Conservation (phyloP, 2,329 filamentous ascomycete species). For the Penicillium concentricum region DNA sequence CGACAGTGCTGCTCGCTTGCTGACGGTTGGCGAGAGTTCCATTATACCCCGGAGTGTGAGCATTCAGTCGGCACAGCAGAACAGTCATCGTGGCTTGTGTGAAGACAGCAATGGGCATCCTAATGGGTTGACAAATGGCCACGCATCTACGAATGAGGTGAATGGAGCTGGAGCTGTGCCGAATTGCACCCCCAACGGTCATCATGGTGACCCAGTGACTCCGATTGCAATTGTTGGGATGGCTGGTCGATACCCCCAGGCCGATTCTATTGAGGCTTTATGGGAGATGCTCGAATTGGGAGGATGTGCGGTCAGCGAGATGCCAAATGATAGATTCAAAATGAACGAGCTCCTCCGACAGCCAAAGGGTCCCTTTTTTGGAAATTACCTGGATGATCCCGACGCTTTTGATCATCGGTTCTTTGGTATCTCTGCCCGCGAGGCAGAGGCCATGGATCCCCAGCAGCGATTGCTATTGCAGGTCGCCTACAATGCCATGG, state of each 20-base stretch:
- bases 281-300: conserved; percentile 1
- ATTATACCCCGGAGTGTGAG: too few species aligned
- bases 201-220: not conserved
- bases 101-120: too few species aligned
- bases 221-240: not conserved
- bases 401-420: conserved; percentile 29
- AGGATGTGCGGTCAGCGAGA: not conserved
- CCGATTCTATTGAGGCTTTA: not conserved
- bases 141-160: too few species aligned
- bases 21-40: too few species aligned
- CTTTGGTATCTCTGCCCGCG: conserved; percentile 23
- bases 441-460: conserved; percentile 12
- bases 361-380: not conserved
- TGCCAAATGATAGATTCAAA: conserved; percentile 1
- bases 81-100: too few species aligned
- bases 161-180: too few species aligned
- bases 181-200: too few species aligned
- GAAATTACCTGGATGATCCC: not conserved
- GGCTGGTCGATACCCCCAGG: not conserved
- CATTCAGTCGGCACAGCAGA: too few species aligned
- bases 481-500: conserved; percentile 33
- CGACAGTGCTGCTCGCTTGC: too few species aligned
- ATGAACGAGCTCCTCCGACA: not conserved
- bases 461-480: conserved; percentile 23
- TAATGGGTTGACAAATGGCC: too few species aligned